These are phyloP conservation scores for Metschnikowia gelsemii DNA, from an alignment of 805 yeast genomes.

Conservation along the genomic window DNA sequence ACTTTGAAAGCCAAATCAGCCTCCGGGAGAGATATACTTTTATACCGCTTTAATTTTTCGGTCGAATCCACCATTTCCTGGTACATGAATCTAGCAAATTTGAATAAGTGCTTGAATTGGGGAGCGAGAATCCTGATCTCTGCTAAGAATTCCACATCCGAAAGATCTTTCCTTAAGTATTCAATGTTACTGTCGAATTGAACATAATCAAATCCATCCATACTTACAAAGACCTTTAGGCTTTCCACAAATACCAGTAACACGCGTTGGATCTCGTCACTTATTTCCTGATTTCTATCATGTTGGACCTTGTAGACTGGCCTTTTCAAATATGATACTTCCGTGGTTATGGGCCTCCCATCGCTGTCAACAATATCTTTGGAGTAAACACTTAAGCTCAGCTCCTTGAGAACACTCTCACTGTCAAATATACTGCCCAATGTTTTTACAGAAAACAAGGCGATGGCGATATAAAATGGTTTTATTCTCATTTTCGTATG, in stretches of 20 bases:
- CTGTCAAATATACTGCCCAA: too few species aligned
- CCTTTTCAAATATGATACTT: too few species aligned
- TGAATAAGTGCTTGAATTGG: neutral
- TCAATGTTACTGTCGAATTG: neutral
- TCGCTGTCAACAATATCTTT: too few species aligned
- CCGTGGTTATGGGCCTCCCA: too few species aligned
- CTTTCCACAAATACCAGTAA: neutral
- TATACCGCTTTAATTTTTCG: neutral
- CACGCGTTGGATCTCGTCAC: too few species aligned
- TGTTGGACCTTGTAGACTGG: too few species aligned
- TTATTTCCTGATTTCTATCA: too few species aligned
- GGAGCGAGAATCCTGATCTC: neutral
- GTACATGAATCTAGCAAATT: neutral
- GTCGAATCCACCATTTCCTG: neutral
- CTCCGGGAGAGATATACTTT: neutral
- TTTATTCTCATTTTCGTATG: too few species aligned
- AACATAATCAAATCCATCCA: neutral
- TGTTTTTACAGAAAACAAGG: too few species aligned
- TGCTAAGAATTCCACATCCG: neutral
- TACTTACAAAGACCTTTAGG: neutral
- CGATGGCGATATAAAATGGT: too few species aligned
- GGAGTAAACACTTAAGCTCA: too few species aligned
- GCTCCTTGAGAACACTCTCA: too few species aligned
- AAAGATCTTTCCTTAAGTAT: neutral
- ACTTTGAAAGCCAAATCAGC: neutral